Conservation (phyloP, 768 basidiomycete genomes). For the Podaxis mareebaensis region DNA sequence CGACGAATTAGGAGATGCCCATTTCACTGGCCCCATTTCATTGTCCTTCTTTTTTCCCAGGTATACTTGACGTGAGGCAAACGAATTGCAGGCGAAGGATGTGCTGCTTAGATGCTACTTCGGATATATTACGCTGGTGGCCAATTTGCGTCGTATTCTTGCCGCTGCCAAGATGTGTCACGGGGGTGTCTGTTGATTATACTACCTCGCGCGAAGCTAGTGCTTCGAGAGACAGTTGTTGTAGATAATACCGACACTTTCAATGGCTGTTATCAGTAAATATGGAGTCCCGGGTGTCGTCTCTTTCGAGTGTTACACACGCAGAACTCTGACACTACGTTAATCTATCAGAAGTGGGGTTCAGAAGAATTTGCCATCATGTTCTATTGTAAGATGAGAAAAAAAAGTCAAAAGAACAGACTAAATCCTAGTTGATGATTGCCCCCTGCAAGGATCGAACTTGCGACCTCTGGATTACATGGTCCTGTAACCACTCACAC, state of each 20-base stretch:
- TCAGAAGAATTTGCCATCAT: not conserved
- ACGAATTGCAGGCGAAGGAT: not conserved
- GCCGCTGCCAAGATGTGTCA: no score
- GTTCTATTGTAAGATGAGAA: not conserved
- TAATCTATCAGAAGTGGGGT: no score
- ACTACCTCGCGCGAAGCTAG: no score
- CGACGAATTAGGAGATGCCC: not conserved
- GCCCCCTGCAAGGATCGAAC: constrained; percentile 62
- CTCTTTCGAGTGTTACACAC: not conserved
- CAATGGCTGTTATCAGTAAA: not conserved
- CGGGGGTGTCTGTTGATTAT: no score
- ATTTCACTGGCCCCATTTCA: not conserved
- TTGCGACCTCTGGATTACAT: constrained; percentile 58
- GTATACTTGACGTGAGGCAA: not conserved
- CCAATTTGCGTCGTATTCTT: not conserved
- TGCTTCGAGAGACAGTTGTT: no score
- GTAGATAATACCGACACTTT: no score
- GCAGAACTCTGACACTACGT: no score
- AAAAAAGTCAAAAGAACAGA: not conserved
- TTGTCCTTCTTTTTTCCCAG: not conserved
- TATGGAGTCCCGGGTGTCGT: not conserved
- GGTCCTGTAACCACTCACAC: constrained; percentile 5
- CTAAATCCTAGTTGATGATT: no score
- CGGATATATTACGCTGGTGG: not conserved
- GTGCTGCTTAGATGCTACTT: not conserved